Evolutionary conservation across 1,139 yeast species (phyloP), one percentile per base, ranked within the genome.

Genomic region (Pichia sp.): DNA sequence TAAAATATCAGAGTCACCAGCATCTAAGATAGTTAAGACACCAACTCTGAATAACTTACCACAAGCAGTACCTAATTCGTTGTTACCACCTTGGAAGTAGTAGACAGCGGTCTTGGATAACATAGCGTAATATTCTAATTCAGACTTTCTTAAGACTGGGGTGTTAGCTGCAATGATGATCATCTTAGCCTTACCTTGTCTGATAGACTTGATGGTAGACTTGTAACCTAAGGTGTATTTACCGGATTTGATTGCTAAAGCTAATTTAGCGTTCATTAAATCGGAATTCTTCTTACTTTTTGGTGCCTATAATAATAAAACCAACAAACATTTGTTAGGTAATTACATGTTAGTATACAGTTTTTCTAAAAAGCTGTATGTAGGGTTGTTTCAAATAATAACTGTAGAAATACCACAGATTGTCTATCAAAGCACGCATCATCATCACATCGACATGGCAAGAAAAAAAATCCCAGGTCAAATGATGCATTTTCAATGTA

Each of bases 11-110:
- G 98, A 92, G 82, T 94, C 99, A 90, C 99, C 99, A 68, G 96
- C 97, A 68, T 94, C 98, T 71, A 90, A 79, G 68, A 94, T 74
- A 68, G 97, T 80, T 70, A 92, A 79, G 68, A 90, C 92, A 80
- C 97, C 97, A 68, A 92, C 98, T 81, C 97, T 90, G 97, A 94
- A 92, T 71, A 92, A 89, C 80, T 87, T 90, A 89, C 99, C 99
- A 77, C 97, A 92, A 66, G 96, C 96, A 68, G 99, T 94, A 81
- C 98, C 97, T 71, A 92, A 88, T 80, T 90, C 97, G 79, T 90
- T 90, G 97, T 90, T 90, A 77, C 97, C 96, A 80, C 97, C 98
- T 77, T 86, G 95, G 95, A 90, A 92, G 84, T 82, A 83, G 95
- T 90, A 92, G 68, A 92, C 96, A 71, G 82, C 83, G 73, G 97